These are phyloP conservation scores for Albophoma yamanashiensis DNA, from an alignment of 2,329 filamentous ascomycete species.

Conservation along the genomic window DNA sequence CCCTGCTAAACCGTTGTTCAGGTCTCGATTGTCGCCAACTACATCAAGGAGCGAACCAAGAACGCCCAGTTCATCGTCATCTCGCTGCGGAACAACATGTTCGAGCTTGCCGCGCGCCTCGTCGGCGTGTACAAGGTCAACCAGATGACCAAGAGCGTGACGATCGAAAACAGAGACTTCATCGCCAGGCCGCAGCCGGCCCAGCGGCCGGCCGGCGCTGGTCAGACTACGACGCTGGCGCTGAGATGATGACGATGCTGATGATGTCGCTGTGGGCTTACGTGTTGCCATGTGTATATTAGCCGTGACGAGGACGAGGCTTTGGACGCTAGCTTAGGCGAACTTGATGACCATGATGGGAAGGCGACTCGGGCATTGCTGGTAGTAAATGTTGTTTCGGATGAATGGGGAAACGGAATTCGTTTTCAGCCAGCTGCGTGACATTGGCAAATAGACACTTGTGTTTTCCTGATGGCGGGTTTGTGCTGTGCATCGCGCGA, in stretches of 20 bases:
- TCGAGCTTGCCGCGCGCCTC: conserved; percentile 88
- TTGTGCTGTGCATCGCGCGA: background rate
- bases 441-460: background rate
- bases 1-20: conserved; percentile 20
- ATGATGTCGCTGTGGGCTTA: conserved; percentile 10
- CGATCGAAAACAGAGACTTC: conserved; percentile 76
- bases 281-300: conserved; percentile 1
- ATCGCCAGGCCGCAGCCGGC: conserved; percentile 34
- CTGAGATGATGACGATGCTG: conserved; percentile 22
- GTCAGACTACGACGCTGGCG: conserved; percentile 23
- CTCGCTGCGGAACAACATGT: conserved; percentile 98
- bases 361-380: background rate
- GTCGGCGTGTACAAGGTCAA: conserved; percentile 99
- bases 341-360: conserved; percentile 2
- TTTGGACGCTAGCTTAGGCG: background rate
- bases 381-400: background rate
- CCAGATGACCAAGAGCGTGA: conserved; percentile 93
- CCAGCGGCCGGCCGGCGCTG: conserved; percentile 16
- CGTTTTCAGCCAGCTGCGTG: background rate
- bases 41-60: conserved; percentile 98
- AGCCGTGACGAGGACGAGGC: background rate
- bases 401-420: background rate
- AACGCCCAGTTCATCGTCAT: conserved; percentile 99
- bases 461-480: background rate
- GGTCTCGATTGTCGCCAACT: conserved; percentile 96